These are phyloP conservation scores for Hymenoscyphus linearis DNA, from an alignment of 2,329 filamentous ascomycete genomes.

Conservation along the genomic window DNA sequence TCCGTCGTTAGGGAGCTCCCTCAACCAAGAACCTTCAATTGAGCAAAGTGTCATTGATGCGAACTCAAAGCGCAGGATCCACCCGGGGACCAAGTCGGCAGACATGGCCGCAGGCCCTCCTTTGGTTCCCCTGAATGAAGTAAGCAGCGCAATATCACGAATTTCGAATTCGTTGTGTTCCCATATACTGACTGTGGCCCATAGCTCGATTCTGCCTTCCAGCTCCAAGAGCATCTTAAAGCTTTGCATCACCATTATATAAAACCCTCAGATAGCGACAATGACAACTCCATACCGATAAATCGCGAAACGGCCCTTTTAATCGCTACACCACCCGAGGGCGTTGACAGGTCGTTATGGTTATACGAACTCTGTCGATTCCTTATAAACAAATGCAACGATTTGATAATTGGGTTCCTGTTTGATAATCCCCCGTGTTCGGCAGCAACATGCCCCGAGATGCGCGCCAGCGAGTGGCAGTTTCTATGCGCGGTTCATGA, in stretches of 20 bases:
- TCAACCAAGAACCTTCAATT: constrained; percentile 52
- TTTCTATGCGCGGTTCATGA: constrained; percentile 98
- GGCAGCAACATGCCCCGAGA: constrained; percentile 85
- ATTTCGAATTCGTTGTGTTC: too few species aligned
- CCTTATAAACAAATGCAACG: constrained; percentile 90
- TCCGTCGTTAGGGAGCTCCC: constrained; percentile 57
- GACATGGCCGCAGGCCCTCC: constrained; percentile 93
- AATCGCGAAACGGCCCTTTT: constrained; percentile 68
- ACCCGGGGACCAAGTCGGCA: constrained; percentile 83
- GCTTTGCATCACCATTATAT: constrained; percentile 83
- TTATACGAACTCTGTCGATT: constrained; percentile 97
- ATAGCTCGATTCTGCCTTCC: constrained; percentile 94
- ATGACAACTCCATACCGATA: constrained; percentile 63
- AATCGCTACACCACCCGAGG: constrained; percentile 73
- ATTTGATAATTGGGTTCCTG: constrained; percentile 86
- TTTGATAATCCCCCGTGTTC: constrained; percentile 88
- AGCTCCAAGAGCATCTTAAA: constrained; percentile 94
- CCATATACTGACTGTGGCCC: constrained; percentile 20
- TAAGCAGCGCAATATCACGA: too few species aligned
- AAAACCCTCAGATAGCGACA: constrained; percentile 49
- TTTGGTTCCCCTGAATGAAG: constrained; percentile 77
- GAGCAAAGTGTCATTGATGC: constrained; percentile 62
- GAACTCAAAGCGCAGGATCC: constrained; percentile 77
- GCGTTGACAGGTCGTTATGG: constrained; percentile 85
- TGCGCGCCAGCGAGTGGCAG: constrained; percentile 98